Base-by-base conservation (phyloP, 805 yeast species). In the Metschnikowia shivogae region DNA sequence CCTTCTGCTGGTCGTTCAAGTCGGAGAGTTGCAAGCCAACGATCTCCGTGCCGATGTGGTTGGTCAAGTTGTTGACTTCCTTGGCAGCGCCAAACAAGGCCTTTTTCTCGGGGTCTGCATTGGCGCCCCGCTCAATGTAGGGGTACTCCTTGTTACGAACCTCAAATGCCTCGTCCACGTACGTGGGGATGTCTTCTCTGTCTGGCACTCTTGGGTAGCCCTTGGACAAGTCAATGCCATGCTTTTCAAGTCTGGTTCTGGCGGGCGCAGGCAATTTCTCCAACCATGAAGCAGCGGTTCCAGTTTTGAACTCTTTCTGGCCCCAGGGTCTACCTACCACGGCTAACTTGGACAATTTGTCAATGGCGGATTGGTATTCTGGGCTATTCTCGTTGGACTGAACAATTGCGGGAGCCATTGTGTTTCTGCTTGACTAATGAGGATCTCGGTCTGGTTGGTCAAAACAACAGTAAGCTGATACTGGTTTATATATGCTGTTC, bases 81-180 rank as follows among this genome's bases (percentile, higher is more conserved):
- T 53, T 61, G 26, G 66, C 65, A 13, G 66, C 66, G 12, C 63
- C 62, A 22, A 62, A 58, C 48, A 62, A 53, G 2, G 66, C 65
- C 48, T 57, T 59, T 52, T 61, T 62, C 32, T 61, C 62, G 2
- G 64, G 64, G 44, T 62, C 66, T 27, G 66, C 66, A 29, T 53
- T 54, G 44, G 50, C 49, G 10, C 60, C 66, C 29, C 66, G 46
- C 34, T 62, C 66, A 13, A 58, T 48, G 43, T 56, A 62, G 3
- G 61, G 59, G 44, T 39, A 49, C 36, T 54, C 63, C 37, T 53
- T 53, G 53, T 56, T 51, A 37, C 66, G 50, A 43, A 62, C 49
- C 26, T 36, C 46, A 26, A 27, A 49, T 6, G 61, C 66, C 46
- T 62, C 64, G 39, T 62, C 65, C 12, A 59, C 50, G 34, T 52